These are phyloP conservation scores for Hanseniaspora singularis DNA, from an alignment of 805 yeast species.

Conservation along the genomic window DNA sequence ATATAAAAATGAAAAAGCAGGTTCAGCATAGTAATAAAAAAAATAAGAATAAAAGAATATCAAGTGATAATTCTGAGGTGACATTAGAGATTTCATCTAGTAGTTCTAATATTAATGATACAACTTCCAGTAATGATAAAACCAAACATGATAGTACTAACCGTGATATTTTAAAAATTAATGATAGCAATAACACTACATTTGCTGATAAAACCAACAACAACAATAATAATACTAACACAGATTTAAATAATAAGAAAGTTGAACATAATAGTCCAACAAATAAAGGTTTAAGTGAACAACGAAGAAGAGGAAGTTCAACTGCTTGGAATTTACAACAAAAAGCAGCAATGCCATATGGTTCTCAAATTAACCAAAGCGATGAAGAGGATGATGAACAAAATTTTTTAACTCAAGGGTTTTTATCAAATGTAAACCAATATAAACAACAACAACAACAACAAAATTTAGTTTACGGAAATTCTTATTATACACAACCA, in stretches of 20 bases:
- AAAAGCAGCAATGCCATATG: slow-evolving; percentile 15
- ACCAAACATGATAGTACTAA: background rate
- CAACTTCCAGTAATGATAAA: background rate
- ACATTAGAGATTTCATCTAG: no score
- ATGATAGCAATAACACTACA: slow-evolving; percentile 5
- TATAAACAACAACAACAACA: background rate
- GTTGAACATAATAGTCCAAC: background rate
- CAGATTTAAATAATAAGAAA: background rate
- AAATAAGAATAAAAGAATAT: no score
- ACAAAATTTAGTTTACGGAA: background rate
- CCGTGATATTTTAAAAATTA: no score
- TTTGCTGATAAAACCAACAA: background rate
- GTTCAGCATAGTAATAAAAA: no score
- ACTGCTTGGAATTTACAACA: slow-evolving; percentile 12
- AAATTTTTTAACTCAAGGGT: background rate
- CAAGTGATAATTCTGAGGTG: no score
- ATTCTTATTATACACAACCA: background rate
- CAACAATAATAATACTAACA: background rate
- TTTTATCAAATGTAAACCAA: background rate
- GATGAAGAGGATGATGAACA: slow-evolving; percentile 6
- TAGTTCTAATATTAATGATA: background rate
- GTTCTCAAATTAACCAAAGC: background rate
- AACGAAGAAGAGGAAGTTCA: slow-evolving; percentile 14
- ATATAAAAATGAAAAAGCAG: background rate
- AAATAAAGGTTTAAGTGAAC: background rate